These are phyloP conservation scores for Ascocoryne sarcoides DNA, from an alignment of 2,329 filamentous ascomycete species.

Conservation along the genomic window DNA sequence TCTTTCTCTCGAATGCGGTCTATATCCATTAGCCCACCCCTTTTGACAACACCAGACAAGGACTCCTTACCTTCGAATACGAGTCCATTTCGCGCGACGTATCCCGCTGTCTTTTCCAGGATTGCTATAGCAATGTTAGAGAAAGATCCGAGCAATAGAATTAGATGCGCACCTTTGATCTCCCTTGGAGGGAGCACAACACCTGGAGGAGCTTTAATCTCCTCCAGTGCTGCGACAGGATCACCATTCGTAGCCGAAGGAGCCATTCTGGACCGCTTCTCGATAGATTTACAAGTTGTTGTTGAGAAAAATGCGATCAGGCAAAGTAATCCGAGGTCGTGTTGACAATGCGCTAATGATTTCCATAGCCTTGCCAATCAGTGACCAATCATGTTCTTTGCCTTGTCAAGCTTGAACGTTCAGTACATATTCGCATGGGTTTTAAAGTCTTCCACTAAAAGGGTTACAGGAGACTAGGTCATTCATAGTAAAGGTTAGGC, in stretches of 20 bases:
- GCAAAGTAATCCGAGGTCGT: neutral
- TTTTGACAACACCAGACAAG: neutral
- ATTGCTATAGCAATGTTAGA: slow-evolving; percentile 38
- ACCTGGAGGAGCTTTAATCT: slow-evolving; percentile 70
- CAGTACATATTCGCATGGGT: too few relatives aligned
- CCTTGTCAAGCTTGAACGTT: too few relatives aligned
- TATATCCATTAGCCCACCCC: slow-evolving; percentile 25
- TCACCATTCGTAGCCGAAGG: slow-evolving; percentile 39
- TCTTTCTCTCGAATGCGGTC: slow-evolving; percentile 82
- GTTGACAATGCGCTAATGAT: neutral
- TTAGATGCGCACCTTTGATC: slow-evolving; percentile 50
- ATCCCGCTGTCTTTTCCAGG: slow-evolving; percentile 91
- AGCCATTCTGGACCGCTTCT: slow-evolving; percentile 20
- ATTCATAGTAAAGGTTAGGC: too few relatives aligned
- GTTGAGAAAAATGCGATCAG: neutral
- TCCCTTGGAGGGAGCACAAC: slow-evolving; percentile 78
- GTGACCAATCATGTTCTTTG: slow-evolving; percentile 4
- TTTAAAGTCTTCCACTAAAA: too few relatives aligned
- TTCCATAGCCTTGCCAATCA: slow-evolving; percentile 10
- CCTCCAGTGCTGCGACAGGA: slow-evolving; percentile 46
- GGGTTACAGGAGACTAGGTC: too few relatives aligned
- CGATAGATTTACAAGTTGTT: neutral
- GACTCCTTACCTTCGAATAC: slow-evolving; percentile 45
- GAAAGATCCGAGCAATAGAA: slow-evolving; percentile 23
- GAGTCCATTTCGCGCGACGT: slow-evolving; percentile 62